Evolutionary conservation across 2,329 filamentous ascomycete species (phyloP), one percentile per base, ranked within the genome.

Genomic region (Dendrostoma leiphaemia): DNA sequence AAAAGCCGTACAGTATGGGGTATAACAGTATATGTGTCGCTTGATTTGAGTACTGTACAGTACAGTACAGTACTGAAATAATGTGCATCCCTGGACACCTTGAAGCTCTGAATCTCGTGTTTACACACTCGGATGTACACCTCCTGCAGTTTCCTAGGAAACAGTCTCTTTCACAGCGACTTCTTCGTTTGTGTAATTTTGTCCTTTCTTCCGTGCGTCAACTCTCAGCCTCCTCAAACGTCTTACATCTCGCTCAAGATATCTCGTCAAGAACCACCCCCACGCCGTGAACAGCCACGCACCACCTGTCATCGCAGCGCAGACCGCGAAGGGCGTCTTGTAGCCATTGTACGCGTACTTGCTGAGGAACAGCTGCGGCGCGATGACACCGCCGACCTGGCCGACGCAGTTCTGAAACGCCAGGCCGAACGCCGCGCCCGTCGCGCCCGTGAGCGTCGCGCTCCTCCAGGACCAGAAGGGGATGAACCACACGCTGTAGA

Each of bases 401-500:
- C 69, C 74, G 6, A 76, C 65, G 4, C 69, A 71, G 1, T 68
- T 70, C 55, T 76, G 74, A 9, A 77, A 63, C 0, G 70, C 74
- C 2, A 76, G 63, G 0, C 72, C 73, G 51, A 77, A 76, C 0
- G 74, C 74, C 0, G 74, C 72, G 10, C 72, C 74, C 0, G 74
- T 77, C 6, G 68, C 69, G 2, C 74, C 73, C 1, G 63, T 61
- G 1, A 76, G 62, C 9, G 72, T 73, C 3, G 71, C 69, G 3
- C 72, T 74, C 37, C 73, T 66, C 72, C 72, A 76, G 23, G 69
- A 69, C 74, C 73, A 77, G 58, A 76, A 75, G 0, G 74, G 70
- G 13, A 77, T 73, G 54, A 76, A 75, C 52, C 73, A 75, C 3
- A 66, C 61, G 8, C 65, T 65, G 54, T 76, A 77, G 53, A 76